These are phyloP conservation scores for Talaromyces marneffei DNA, from an alignment of 2,329 filamentous ascomycete species.

Conservation along the genomic window DNA sequence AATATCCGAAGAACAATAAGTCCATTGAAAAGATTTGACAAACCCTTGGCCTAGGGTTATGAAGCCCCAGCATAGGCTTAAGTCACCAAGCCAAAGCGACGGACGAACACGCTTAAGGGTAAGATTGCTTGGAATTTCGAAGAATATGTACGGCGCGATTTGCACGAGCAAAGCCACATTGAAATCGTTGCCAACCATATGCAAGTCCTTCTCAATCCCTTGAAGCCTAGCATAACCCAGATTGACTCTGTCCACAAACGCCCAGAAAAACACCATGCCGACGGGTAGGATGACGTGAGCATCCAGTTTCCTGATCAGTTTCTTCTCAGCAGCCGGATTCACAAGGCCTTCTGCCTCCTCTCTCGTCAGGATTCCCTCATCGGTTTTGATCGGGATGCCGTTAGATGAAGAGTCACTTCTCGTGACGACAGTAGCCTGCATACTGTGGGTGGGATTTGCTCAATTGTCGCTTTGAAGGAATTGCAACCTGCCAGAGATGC, in stretches of 20 bases:
- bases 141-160: neutral
- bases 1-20: conserved; percentile 60
- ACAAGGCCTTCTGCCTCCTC: neutral
- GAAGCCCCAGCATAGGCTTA: conserved; percentile 58
- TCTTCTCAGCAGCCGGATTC: neutral
- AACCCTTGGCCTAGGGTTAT: conserved; percentile 62
- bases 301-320: neutral
- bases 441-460: neutral
- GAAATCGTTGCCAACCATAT: conserved; percentile 59
- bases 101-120: conserved; percentile 66
- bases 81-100: conserved; percentile 62
- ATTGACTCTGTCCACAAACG: conserved; percentile 6
- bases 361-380: neutral
- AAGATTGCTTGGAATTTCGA: conserved; percentile 43
- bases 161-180: conserved; percentile 52
- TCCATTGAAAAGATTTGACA: conserved; percentile 49
- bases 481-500: neutral
- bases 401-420: neutral
- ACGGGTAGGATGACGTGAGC: conserved; percentile 3
- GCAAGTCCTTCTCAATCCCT: conserved; percentile 58
- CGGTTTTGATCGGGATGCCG: neutral
- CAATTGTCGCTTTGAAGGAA: neutral
- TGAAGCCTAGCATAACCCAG: conserved; percentile 53
- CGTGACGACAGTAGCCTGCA: neutral
- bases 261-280: conserved; percentile 6